Evolutionary conservation across 352 stramenopile species (phyloP).

Genomic region (Peronospora farinosa): DNA sequence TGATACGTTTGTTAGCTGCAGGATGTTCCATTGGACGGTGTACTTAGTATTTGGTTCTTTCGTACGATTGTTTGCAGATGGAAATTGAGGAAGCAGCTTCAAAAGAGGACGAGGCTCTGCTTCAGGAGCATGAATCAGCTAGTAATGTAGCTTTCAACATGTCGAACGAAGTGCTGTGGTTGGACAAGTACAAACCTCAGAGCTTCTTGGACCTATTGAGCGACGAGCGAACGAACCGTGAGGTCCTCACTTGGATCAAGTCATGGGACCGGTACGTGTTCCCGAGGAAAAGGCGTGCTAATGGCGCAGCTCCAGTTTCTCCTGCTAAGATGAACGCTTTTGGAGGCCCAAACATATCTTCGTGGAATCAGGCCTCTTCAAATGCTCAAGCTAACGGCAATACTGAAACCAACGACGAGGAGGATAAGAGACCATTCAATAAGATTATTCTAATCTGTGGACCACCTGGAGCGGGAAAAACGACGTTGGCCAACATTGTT

Average conservation of each 20-base stretch:
- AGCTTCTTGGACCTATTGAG: conserved; percentile 93
- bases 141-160: neutral
- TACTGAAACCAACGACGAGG: conserved; percentile 25
- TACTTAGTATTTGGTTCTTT: neutral
- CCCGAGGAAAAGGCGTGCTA: conserved; percentile 43
- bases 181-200: conserved; percentile 95
- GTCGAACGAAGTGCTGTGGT: conserved; percentile 77
- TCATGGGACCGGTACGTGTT: conserved; percentile 96
- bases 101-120: conserved; percentile 24
- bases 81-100: conserved; percentile 57
- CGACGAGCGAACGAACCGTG: conserved; percentile 94
- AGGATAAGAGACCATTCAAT: conserved; percentile 51
- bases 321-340: conserved; percentile 8
- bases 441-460: conserved; percentile 95
- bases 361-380: conserved; percentile 8
- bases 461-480: conserved; percentile 92
- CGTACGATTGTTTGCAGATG: conserved; percentile 29
- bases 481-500: conserved; percentile 95
- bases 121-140: conserved; percentile 5
- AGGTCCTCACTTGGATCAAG: conserved; percentile 93
- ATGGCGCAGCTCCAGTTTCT: conserved; percentile 11
- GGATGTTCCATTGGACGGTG: neutral
- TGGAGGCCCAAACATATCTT: conserved; percentile 7
- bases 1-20: neutral
- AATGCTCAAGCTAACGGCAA: conserved; percentile 9